Conservation (phyloP, 2,329 filamentous ascomycete genomes). For the Sporothrix variecibatus region DNA sequence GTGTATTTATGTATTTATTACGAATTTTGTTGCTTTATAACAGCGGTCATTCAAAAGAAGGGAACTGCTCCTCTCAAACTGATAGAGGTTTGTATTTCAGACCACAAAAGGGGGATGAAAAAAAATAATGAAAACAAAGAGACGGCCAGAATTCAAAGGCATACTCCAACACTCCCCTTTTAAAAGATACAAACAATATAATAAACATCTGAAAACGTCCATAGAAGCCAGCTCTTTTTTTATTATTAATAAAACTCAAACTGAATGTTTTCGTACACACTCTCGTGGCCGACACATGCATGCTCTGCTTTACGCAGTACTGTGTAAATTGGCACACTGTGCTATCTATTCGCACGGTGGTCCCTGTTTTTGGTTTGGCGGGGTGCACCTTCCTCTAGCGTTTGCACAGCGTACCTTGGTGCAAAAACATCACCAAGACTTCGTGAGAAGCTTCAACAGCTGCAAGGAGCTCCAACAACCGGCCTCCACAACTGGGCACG, state of each 20-base stretch:
- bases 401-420: neutral
- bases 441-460: neutral
- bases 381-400: conserved; percentile 2
- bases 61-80: too few relatives aligned
- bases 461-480: neutral
- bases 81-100: too few relatives aligned
- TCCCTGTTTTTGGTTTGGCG: too few relatives aligned
- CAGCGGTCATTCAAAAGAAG: neutral
- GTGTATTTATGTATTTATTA: neutral
- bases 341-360: neutral
- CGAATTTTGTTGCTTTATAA: neutral
- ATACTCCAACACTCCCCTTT: neutral
- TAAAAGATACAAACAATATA: neutral
- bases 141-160: neutral
- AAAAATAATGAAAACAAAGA: neutral
- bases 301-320: neutral
- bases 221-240: too few relatives aligned
- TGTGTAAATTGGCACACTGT: neutral
- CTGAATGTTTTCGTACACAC: neutral
- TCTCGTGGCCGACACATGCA: too few relatives aligned
- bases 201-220: neutral
- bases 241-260: neutral
- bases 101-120: neutral
- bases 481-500: neutral
- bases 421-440: neutral